These are phyloP conservation scores for Trametes coccinea DNA, from an alignment of 768 basidiomycete genomes.

Conservation along the genomic window DNA sequence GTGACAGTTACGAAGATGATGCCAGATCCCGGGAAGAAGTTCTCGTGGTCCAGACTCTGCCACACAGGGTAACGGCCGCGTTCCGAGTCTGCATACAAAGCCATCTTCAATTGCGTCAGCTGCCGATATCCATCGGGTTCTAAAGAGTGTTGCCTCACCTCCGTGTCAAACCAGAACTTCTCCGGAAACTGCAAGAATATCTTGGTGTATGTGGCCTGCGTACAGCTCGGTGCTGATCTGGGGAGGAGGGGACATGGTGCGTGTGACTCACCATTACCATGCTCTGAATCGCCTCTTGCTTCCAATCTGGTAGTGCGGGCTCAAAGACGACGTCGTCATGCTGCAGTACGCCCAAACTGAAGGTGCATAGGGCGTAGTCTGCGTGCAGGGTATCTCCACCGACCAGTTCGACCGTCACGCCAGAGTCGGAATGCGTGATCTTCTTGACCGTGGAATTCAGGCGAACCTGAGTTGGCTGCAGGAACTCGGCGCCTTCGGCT, in stretches of 20 bases:
- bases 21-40: conserved; percentile 62
- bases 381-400: conserved; percentile 47
- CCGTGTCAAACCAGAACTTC: conserved; percentile 59
- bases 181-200: conserved; percentile 64
- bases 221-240: conserved; percentile 6
- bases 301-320: conserved; percentile 58
- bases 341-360: conserved; percentile 70
- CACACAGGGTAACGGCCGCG: conserved; percentile 67
- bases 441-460: conserved; percentile 51
- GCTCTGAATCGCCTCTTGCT: conserved; percentile 62
- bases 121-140: neutral
- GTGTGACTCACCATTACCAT: conserved; percentile 51
- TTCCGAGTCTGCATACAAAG: conserved; percentile 55
- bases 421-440: conserved; percentile 46
- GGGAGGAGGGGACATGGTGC: neutral
- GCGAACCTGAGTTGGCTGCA: conserved; percentile 46
- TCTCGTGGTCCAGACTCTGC: conserved; percentile 60
- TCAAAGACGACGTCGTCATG: conserved; percentile 56
- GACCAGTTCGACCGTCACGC: conserved; percentile 49
- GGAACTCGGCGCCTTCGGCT: conserved; percentile 56
- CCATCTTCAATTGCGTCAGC: conserved; percentile 40
- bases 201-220: conserved; percentile 60
- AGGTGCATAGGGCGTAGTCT: conserved; percentile 63
- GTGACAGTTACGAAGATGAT: conserved; percentile 56
- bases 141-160: conserved; percentile 31